Evolutionary conservation across 139 green algal genomes (phyloP), one percentile per base, ranked within the genome.

Genomic region (Nannochloris sp.): DNA sequence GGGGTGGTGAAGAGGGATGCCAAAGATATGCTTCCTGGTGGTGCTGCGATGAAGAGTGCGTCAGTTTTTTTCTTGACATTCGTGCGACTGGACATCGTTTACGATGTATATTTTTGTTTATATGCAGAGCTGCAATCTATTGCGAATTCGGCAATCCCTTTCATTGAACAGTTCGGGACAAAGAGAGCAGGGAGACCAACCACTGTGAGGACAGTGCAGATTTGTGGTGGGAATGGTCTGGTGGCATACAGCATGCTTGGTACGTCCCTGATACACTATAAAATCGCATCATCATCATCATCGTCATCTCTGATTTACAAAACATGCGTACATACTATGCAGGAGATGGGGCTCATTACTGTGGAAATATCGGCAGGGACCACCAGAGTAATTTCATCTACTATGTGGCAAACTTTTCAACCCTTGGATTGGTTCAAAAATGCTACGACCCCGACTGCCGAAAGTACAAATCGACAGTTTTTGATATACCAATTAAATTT

Each of bases 371-470:
- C 10, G 73, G 76, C 4, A 80, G 86, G 6, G 31, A 28, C 11
- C 85, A 92, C 68, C 59, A 63, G 28, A 83, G 67, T 75, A 92
- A 93, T 64, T 72, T 84, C 20, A 67, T 85, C 4, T 91, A 81
- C 61, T 84, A 84, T 55, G 61, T 93, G 36, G 60, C 84, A 3
- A 80, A 90, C 59, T 81, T 87, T 17, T 49, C 29, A 1, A 49
- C 43, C 1, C 82, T 80, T 1, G 25, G 49, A 9, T 85, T 68
- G 49, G 79, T 73, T 25, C 85, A 92, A 37, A 90, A 90, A 67
- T 94, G 87, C 72, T 78, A 89, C 49, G 86, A 91, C 65, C 84
- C 85, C 6, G 82, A 91, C 20, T 91, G 83, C 69, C 13, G 66
- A 9, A 55, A 67, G 43, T 87, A 75, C 53, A 66, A 77, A 16